Evolutionary conservation across 495 filamentous ascomycete species (phyloP).

Genomic region (Chaetomium fimeti): DNA sequence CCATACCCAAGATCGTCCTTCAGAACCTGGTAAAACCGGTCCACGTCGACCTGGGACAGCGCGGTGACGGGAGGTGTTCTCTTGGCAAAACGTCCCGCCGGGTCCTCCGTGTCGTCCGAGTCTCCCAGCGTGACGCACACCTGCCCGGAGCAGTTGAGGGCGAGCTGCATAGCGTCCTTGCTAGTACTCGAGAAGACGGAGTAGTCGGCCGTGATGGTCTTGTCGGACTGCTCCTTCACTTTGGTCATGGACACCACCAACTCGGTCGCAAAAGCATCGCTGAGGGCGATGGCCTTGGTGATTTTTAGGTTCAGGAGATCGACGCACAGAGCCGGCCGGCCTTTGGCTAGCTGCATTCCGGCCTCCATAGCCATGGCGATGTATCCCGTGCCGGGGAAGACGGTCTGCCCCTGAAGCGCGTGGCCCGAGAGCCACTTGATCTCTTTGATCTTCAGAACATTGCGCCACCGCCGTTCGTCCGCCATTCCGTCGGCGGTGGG

Average conservation of each 20-base stretch:
- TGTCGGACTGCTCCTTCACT: no score
- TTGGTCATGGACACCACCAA: no score
- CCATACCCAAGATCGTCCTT: background rate
- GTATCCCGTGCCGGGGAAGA: constrained; percentile 58
- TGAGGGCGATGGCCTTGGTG: background rate
- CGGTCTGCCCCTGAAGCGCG: constrained; percentile 35
- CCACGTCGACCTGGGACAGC: background rate
- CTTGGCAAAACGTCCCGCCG: background rate
- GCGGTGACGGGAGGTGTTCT: background rate
- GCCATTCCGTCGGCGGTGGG: constrained; percentile 32
- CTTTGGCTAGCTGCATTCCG: no score
- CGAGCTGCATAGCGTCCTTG: no score
- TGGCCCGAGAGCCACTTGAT: constrained; percentile 49
- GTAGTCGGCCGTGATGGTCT: no score
- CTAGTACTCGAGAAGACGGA: no score
- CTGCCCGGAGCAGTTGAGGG: no score
- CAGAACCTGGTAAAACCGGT: background rate
- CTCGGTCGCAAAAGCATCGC: no score
- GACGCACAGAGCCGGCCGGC: no score
- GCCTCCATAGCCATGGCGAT: constrained; percentile 50
- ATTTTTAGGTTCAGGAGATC: no score
- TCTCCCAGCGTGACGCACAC: no score
- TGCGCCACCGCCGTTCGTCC: constrained; percentile 44
- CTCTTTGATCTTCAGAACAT: constrained; percentile 41
- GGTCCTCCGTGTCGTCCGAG: no score